Conservation (phyloP, 371 early-diverging fungal genomes). For the Apophysomyces ossiformis region DNA sequence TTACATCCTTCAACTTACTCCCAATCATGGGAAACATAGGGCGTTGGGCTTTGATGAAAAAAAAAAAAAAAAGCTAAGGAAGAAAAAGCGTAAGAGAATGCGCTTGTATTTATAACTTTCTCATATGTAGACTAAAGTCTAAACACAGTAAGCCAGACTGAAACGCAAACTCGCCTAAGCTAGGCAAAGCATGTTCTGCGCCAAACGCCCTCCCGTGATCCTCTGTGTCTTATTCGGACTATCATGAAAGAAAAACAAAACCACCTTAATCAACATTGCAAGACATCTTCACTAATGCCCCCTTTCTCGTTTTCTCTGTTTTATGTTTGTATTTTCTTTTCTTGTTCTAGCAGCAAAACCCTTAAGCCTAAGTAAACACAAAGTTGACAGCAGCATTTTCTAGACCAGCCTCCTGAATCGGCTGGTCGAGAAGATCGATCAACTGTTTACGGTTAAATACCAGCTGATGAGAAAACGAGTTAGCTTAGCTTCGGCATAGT, state of each 20-base stretch:
- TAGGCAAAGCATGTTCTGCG: background rate
- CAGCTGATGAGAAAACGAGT: constrained; percentile 35
- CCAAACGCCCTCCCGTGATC: constrained; percentile 1
- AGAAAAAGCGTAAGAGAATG: background rate
- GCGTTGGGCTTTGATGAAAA: too few relatives aligned
- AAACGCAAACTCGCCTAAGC: background rate
- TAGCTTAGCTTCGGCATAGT: constrained; percentile 1
- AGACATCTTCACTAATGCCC: too few relatives aligned
- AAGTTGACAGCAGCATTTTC: constrained; percentile 64
- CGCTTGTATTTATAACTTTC: background rate
- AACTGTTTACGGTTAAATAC: constrained; percentile 69
- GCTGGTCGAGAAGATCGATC: constrained; percentile 61
- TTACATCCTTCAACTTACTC: too few relatives aligned
- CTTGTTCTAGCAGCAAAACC: background rate
- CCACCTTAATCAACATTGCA: background rate
- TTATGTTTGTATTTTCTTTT: background rate
- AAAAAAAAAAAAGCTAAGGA: background rate
- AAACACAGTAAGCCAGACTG: background rate
- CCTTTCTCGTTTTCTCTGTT: background rate
- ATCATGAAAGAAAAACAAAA: background rate
- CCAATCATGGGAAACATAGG: too few relatives aligned
- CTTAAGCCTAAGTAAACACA: constrained; percentile 33
- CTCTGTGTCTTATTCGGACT: background rate
- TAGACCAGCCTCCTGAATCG: constrained; percentile 70
- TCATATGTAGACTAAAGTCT: background rate